phyloP scores from a whole-genome alignment of 2,329 filamentous ascomycete species.

The Nemania sp. region DNA sequence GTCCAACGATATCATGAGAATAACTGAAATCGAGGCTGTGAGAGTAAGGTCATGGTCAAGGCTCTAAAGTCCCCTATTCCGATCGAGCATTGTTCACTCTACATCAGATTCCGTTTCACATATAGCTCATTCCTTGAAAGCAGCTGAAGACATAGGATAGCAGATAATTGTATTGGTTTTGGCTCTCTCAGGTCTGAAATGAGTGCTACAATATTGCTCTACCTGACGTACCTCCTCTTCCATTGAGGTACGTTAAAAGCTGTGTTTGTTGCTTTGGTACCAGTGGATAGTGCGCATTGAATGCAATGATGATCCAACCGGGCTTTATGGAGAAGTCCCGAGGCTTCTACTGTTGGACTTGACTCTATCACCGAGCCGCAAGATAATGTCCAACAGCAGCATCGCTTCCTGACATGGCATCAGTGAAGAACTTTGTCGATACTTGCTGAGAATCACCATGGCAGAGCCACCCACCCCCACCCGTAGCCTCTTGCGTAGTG shows the following conservation, averaged over 20 bases:
- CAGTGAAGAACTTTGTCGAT: neutral
- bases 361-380: neutral
- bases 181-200: neutral
- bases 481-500: neutral
- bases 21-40: no score
- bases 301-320: neutral
- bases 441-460: neutral
- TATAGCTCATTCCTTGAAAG: no score
- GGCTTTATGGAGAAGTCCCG: neutral
- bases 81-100: no score
- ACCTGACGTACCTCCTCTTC: neutral
- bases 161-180: neutral
- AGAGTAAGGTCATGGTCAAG: no score
- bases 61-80: no score
- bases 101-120: no score
- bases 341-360: neutral
- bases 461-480: neutral
- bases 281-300: neutral
- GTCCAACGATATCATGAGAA: no score
- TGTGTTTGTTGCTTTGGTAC: neutral
- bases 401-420: neutral
- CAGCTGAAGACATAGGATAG: neutral
- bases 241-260: neutral
- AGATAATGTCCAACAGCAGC: neutral
- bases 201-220: conserved; percentile 10